These are phyloP conservation scores for Rhododendron ovatum DNA, from an alignment of 148 eudicot genomes.

Conservation along the genomic window DNA sequence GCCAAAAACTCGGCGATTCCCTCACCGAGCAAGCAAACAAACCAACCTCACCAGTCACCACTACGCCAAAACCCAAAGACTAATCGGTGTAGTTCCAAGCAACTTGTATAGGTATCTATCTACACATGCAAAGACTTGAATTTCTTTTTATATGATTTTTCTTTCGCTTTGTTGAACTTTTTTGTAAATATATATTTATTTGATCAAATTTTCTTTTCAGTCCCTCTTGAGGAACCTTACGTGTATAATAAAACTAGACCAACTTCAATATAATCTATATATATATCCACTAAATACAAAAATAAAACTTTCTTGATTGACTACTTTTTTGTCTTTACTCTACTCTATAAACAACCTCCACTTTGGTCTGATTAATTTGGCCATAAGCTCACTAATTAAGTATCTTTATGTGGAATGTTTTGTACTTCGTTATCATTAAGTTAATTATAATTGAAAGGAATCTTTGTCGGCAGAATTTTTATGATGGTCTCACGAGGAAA, in stretches of 20 bases:
- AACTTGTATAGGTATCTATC: too few species aligned
- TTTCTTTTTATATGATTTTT: too few species aligned
- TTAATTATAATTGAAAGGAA: not conserved
- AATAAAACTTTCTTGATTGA: not conserved
- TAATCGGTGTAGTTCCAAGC: not conserved
- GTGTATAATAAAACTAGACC: not conserved
- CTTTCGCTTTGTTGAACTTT: not conserved
- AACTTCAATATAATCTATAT: not conserved
- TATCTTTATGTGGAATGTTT: not conserved
- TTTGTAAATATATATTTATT: too few species aligned
- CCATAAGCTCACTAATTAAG: not conserved
- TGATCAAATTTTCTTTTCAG: not conserved
- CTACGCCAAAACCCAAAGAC: not conserved
- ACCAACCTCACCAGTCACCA: not conserved
- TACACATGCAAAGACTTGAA: too few species aligned
- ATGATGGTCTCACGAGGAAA: not conserved
- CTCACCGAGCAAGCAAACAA: not conserved
- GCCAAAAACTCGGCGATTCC: constrained; percentile 3
- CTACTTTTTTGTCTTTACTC: not conserved
- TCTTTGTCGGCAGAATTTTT: not conserved
- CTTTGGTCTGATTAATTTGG: not conserved
- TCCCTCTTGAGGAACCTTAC: not conserved
- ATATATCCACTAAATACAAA: not conserved
- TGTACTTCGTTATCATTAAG: not conserved
- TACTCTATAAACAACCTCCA: not conserved